These are phyloP conservation scores for Trametes hirsuta DNA, from an alignment of 1,284 basidiomycete species.

Conservation along the genomic window DNA sequence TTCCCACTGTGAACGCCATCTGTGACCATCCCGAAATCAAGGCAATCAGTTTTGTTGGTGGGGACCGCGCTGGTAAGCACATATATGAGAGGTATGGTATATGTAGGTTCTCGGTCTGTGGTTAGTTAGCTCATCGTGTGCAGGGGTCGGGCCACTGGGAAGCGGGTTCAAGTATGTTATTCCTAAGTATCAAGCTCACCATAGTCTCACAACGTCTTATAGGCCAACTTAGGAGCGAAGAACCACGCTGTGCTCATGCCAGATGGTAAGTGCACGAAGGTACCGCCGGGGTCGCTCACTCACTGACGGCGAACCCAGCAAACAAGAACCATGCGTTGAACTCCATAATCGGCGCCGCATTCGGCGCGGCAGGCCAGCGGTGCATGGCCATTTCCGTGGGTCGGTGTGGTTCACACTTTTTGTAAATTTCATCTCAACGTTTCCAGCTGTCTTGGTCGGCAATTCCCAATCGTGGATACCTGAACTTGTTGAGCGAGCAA, in stretches of 20 bases:
- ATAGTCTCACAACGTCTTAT: neutral
- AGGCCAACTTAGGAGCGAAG: slow-evolving; percentile 91
- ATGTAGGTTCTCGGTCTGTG: neutral
- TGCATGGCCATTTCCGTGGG: slow-evolving; percentile 96
- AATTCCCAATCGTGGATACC: slow-evolving; percentile 83
- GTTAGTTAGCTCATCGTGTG: neutral
- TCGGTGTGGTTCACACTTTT: slow-evolving; percentile 37
- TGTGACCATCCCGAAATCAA: slow-evolving; percentile 92
- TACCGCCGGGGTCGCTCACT: neutral
- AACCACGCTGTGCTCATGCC: slow-evolving; percentile 97
- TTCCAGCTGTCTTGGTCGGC: slow-evolving; percentile 80
- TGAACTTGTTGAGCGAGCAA: slow-evolving; percentile 84
- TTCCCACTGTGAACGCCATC: slow-evolving; percentile 90
- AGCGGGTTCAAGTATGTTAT: slow-evolving; percentile 78
- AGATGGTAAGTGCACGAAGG: slow-evolving; percentile 63
- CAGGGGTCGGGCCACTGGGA: slow-evolving; percentile 85
- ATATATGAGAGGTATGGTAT: slow-evolving; percentile 80
- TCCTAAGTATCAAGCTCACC: neutral
- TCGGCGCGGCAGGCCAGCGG: slow-evolving; percentile 96
- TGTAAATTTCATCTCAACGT: neutral
- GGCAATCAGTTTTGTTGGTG: slow-evolving; percentile 98
- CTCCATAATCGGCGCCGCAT: slow-evolving; percentile 93
- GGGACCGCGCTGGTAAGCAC: slow-evolving; percentile 91
- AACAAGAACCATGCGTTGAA: slow-evolving; percentile 95
- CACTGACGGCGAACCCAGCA: slow-evolving; percentile 49